A percentile compares a stretch with the other conserved stretches of the same genome.
These are phyloP conservation scores for Dryas drummondii DNA, from an alignment of 306 rosid genomes.

Conservation along the genomic window DNA sequence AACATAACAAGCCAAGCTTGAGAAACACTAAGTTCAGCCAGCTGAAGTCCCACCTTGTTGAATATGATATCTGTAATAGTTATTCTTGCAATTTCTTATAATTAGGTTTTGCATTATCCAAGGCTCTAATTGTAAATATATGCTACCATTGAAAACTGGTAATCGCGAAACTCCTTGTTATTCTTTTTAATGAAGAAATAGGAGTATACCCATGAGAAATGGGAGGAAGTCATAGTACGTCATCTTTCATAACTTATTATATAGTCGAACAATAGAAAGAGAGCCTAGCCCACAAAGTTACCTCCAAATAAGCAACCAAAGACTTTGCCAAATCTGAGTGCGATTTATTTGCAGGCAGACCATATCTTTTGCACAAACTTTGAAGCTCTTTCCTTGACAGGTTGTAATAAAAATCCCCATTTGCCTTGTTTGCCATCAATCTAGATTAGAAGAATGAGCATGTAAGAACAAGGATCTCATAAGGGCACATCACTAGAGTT, in stretches of 20 bases:
- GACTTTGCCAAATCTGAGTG: constrained; percentile 32
- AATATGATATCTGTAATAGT: no score
- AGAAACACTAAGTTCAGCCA: not conserved
- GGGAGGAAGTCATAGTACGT: not conserved
- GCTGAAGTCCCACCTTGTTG: not conserved
- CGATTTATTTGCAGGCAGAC: constrained; percentile 39
- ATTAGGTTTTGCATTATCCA: not conserved
- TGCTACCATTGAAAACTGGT: not conserved
- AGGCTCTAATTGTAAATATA: not conserved
- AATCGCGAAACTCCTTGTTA: not conserved
- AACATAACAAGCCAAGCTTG: not conserved
- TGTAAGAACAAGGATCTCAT: no score
- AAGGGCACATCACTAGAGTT: no score
- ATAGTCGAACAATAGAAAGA: not conserved
- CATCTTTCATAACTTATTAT: not conserved
- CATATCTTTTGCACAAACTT: constrained; percentile 34
- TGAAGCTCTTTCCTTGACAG: constrained; percentile 42
- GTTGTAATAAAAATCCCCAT: constrained; percentile 26
- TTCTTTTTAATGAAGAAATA: not conserved
- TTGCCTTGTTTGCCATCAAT: constrained; percentile 31
- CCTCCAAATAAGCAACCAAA: constrained; percentile 31
- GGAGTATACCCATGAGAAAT: not conserved
- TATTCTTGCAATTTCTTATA: not conserved
- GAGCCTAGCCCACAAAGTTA: not conserved
- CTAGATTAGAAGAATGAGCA: constrained; percentile 27